Evolutionary conservation across 306 rosid species (phyloP).

Genomic region (Pyrus bretschneideri): DNA sequence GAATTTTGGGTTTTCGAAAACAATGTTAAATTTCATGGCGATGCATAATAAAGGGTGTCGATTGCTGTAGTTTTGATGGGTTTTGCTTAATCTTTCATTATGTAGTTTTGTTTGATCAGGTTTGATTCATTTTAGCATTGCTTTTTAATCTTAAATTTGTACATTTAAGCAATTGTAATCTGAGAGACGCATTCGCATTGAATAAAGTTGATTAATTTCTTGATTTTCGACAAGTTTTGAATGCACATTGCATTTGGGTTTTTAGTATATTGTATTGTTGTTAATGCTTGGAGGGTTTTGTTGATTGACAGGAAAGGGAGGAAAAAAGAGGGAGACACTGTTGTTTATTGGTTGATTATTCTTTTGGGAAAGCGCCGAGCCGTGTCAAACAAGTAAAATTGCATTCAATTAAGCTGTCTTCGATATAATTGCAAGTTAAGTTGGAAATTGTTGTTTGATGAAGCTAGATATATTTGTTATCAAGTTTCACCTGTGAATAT

Average conservation of each 20-base stretch:
- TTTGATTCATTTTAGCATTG: neutral
- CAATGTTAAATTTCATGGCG: neutral
- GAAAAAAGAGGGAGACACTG: neutral
- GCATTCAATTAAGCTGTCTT: constrained; percentile 15
- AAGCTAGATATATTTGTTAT: constrained; percentile 11
- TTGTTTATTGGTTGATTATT: constrained; percentile 10
- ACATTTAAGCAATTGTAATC: neutral
- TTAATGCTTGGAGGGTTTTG: constrained; percentile 31
- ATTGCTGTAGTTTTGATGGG: neutral
- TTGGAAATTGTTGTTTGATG: constrained; percentile 22
- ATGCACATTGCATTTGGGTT: neutral
- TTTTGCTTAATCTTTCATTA: neutral
- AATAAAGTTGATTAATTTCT: neutral
- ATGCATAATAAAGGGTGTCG: neutral
- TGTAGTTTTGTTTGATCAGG: neutral
- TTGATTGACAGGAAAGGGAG: constrained; percentile 11
- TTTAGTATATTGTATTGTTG: neutral
- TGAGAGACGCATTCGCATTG: neutral
- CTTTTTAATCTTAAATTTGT: neutral
- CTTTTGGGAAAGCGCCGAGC: constrained; percentile 8
- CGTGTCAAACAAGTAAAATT: constrained; percentile 11
- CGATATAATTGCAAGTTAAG: constrained; percentile 14
- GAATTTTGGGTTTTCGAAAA: neutral
- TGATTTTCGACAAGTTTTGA: neutral
- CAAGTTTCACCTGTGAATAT: constrained; percentile 3